Percentiles rank a stretch among this genome's conserved stretches.
Conservation (phyloP, 805 yeast species). For the Torulaspora quercuum region DNA sequence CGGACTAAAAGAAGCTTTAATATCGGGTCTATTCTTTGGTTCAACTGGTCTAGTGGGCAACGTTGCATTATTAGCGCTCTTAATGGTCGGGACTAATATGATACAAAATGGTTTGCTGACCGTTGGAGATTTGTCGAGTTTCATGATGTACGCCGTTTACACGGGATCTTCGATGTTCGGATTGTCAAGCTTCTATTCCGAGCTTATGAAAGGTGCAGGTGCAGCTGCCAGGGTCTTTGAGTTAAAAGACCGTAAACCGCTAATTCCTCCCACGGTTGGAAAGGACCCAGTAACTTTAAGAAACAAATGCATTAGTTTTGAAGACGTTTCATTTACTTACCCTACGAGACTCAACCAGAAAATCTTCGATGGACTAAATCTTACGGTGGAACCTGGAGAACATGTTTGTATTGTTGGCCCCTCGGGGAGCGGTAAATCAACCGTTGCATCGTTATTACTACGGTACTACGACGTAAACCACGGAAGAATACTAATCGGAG, state of each 20-base stretch:
- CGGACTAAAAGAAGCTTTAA: conserved; percentile 75
- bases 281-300: conserved; percentile 31
- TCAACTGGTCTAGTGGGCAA: conserved; percentile 84
- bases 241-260: conserved; percentile 71
- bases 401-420: conserved; percentile 95
- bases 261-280: conserved; percentile 67
- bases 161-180: conserved; percentile 94
- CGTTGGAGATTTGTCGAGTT: conserved; percentile 85
- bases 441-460: conserved; percentile 72
- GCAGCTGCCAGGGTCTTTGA: conserved; percentile 92
- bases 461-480: conserved; percentile 75
- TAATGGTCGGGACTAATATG: conserved; percentile 78
- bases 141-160: conserved; percentile 92
- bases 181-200: conserved; percentile 84
- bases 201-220: conserved; percentile 95
- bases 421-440: conserved; percentile 95
- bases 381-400: conserved; percentile 71
- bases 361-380: conserved; percentile 59
- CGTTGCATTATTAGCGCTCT: conserved; percentile 66
- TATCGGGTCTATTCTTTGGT: conserved; percentile 73
- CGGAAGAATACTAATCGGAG: conserved; percentile 66
- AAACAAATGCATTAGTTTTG: conserved; percentile 49
- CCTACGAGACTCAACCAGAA: conserved; percentile 76
- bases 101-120: conserved; percentile 72
- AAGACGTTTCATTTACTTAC: conserved; percentile 65